Conservation (phyloP, 805 yeast species). For the Yarrowia porcina region DNA sequence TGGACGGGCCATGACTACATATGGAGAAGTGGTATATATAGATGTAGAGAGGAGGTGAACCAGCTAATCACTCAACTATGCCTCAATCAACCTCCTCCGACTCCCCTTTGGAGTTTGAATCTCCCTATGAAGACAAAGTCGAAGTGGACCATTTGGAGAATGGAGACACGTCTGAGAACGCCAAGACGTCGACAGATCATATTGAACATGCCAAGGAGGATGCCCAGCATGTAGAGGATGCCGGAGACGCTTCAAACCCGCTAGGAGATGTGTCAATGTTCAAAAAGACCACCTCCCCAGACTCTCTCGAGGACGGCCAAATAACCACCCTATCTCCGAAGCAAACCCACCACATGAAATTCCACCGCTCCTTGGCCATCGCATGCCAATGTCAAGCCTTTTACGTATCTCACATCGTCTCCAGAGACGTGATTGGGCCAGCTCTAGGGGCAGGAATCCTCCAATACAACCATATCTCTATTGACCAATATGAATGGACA, state of each 20-base stretch:
- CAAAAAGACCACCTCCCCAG: background rate
- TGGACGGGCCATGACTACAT: too few species aligned
- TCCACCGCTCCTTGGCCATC: background rate
- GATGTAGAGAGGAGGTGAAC: too few species aligned
- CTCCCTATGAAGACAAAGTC: too few species aligned
- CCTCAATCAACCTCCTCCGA: too few species aligned
- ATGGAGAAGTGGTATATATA: too few species aligned
- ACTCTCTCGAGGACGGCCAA: background rate
- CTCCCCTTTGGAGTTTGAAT: too few species aligned
- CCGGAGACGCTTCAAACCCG: background rate
- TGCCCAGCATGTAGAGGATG: background rate
- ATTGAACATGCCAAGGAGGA: background rate
- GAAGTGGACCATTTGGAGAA: background rate
- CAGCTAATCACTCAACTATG: too few species aligned
- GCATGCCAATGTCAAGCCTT: background rate
- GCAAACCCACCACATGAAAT: background rate
- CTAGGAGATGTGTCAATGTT: background rate
- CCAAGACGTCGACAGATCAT: background rate
- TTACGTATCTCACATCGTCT: background rate
- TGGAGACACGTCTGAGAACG: background rate
- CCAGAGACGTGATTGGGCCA: slow-evolving; percentile 7
- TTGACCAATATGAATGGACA: background rate
- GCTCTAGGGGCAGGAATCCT: background rate
- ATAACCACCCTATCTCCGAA: background rate
- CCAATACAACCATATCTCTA: background rate